A percentile compares a stretch with the other conserved stretches of the same genome.
Evolutionary conservation across 2,329 filamentous ascomycete species (phyloP).

Genomic region (Fusarium succisae): DNA sequence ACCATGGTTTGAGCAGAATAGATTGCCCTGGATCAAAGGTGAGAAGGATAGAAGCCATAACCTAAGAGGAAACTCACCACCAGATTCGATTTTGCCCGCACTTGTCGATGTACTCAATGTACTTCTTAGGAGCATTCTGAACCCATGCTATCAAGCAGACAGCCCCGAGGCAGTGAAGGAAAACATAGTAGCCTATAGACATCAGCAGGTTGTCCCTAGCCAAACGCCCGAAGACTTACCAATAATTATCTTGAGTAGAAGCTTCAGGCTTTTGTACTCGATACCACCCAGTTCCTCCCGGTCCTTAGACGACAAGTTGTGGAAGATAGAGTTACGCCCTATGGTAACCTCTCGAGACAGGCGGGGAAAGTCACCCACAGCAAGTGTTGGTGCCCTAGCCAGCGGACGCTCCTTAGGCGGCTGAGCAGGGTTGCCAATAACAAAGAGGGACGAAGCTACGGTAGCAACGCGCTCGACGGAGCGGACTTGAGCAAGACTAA

Average conservation of each 20-base stretch:
- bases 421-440: constrained; percentile 44
- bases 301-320: constrained; percentile 53
- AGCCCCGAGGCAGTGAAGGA: constrained; percentile 58
- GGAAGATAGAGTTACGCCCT: constrained; percentile 57
- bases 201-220: not conserved
- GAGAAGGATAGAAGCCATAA: not conserved
- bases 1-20: constrained; percentile 62
- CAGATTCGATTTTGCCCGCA: constrained; percentile 54
- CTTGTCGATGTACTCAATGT: constrained; percentile 51
- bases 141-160: constrained; percentile 61
- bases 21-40: constrained; percentile 51
- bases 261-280: constrained; percentile 60
- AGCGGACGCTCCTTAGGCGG: constrained; percentile 24
- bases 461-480: constrained; percentile 49
- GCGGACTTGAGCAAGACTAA: constrained; percentile 43
- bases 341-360: constrained; percentile 55
- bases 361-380: constrained; percentile 46
- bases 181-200: constrained; percentile 54
- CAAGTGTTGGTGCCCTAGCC: constrained; percentile 19
- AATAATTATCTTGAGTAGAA: constrained; percentile 57
- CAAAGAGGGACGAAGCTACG: constrained; percentile 52
- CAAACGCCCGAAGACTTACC: constrained; percentile 40
- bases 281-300: constrained; percentile 60
- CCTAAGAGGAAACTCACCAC: constrained; percentile 53
- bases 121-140: constrained; percentile 51